phyloP scores from a whole-genome alignment of 2,329 filamentous ascomycete species.

The Pseudogymnoascus sp. region DNA sequence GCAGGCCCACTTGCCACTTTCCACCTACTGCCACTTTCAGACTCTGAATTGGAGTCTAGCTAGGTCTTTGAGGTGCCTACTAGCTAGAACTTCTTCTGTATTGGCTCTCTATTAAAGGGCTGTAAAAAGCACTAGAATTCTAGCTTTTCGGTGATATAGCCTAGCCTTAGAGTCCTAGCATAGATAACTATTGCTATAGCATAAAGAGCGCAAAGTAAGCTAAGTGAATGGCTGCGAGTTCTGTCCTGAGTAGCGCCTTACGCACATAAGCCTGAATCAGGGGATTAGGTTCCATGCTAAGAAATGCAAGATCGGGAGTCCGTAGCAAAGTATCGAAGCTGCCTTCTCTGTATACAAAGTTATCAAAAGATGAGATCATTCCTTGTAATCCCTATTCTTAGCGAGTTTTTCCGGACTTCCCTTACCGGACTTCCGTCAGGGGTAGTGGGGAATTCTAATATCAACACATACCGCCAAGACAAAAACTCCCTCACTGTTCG shows the following conservation, averaged over 20 bases:
- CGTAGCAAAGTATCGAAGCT: not conserved
- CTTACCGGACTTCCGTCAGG: not conserved
- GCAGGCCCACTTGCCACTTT: not conserved
- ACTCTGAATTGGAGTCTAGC: not conserved
- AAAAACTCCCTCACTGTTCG: not conserved
- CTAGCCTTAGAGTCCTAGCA: not conserved
- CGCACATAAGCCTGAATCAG: not conserved
- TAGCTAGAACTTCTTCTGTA: not conserved
- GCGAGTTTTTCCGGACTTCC: not conserved
- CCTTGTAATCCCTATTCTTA: not conserved
- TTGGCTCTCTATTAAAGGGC: not conserved
- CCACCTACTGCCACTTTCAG: not conserved
- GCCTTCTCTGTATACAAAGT: not conserved
- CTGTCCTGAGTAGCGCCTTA: not conserved
- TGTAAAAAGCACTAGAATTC: not conserved
- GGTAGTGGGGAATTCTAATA: not conserved
- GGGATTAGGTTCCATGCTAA: not conserved
- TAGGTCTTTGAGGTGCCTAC: not conserved
- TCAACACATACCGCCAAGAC: not conserved
- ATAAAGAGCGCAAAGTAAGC: not conserved
- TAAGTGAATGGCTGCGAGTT: not conserved
- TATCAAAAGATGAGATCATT: not conserved
- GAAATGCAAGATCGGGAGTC: not conserved
- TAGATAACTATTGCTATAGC: not conserved
- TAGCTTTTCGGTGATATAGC: not conserved